Conservation (phyloP, 208 protist species). For the Leishmania martiniquensis region DNA sequence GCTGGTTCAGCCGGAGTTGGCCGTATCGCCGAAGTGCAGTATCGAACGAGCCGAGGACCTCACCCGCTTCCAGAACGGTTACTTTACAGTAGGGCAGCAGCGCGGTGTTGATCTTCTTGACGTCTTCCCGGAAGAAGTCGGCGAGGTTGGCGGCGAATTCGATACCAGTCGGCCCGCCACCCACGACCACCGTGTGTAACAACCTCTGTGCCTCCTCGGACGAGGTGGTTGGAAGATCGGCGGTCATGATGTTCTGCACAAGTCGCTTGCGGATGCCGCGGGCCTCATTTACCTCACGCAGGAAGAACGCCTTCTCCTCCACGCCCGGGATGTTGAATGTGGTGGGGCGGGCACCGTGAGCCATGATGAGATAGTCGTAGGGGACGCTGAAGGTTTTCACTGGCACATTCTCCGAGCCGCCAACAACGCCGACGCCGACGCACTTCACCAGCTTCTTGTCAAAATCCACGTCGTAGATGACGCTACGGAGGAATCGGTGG, state of each 20-base stretch:
- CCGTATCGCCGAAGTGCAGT: slow-evolving; percentile 80
- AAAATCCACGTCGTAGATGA: slow-evolving; percentile 86
- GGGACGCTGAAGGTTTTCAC: slow-evolving; percentile 81
- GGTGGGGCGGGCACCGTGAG: slow-evolving; percentile 87
- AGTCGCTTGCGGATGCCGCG: slow-evolving; percentile 90
- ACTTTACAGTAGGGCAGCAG: slow-evolving; percentile 81
- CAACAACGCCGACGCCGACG: slow-evolving; percentile 73
- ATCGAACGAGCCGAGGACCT: slow-evolving; percentile 91
- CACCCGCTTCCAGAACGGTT: slow-evolving; percentile 88
- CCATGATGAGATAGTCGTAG: slow-evolving; percentile 94
- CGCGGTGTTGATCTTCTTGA: slow-evolving; percentile 66
- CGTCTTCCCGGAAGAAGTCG: slow-evolving; percentile 91
- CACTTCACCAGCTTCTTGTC: slow-evolving; percentile 75
- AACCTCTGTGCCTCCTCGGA: slow-evolving; percentile 78
- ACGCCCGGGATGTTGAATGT: slow-evolving; percentile 95
- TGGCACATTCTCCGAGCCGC: slow-evolving; percentile 59
- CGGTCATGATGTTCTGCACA: slow-evolving; percentile 93
- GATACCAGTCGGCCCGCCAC: slow-evolving; percentile 89
- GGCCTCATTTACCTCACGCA: slow-evolving; percentile 90
- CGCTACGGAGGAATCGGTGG: slow-evolving; percentile 76
- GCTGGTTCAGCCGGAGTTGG: slow-evolving; percentile 57
- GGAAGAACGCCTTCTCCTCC: slow-evolving; percentile 86
- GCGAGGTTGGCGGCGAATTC: slow-evolving; percentile 90
- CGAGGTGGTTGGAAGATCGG: slow-evolving; percentile 80
- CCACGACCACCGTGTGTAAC: slow-evolving; percentile 91